A percentile compares a stretch with the other conserved stretches of the same genome.
Conservation (phyloP, 805 yeast species). For the Komagataella mondaviorum region DNA sequence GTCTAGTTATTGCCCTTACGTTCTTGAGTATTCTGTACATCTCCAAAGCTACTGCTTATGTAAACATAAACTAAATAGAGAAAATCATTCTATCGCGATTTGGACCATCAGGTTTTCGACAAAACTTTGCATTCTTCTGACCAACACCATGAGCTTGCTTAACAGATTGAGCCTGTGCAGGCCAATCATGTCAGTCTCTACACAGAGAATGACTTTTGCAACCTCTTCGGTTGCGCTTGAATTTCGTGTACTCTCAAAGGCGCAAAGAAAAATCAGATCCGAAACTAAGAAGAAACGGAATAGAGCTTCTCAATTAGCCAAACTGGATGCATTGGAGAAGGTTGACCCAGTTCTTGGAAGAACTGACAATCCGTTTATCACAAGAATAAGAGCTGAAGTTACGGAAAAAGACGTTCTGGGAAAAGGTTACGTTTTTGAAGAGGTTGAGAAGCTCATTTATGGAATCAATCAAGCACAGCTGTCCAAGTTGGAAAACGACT, state of each 20-base stretch:
- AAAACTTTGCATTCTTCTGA: not conserved
- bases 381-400: slow-evolving; percentile 51
- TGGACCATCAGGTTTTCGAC: not conserved
- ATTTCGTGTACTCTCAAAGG: not conserved
- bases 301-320: slow-evolving; percentile 11
- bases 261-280: not conserved
- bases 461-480: slow-evolving; percentile 62
- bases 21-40: slow-evolving; percentile 17
- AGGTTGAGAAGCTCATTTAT: slow-evolving; percentile 61
- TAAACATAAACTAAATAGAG: not conserved
- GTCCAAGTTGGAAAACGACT: slow-evolving; percentile 11
- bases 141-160: not conserved
- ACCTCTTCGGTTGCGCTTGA: not conserved
- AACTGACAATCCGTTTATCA: slow-evolving; percentile 49
- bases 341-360: slow-evolving; percentile 84
- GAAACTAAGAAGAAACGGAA: slow-evolving; percentile 14
- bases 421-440: slow-evolving; percentile 41
- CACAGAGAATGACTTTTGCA: not conserved
- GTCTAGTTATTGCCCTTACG: slow-evolving; percentile 23
- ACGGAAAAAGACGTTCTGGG: slow-evolving; percentile 54
- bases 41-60: not conserved
- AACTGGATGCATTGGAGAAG: slow-evolving; percentile 14
- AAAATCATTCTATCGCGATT: not conserved
- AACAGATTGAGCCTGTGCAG: not conserved
- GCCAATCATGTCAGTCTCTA: not conserved